Evolutionary conservation across 2,329 filamentous ascomycete species (phyloP).

Genomic region (Pestalotiopsis sp.): DNA sequence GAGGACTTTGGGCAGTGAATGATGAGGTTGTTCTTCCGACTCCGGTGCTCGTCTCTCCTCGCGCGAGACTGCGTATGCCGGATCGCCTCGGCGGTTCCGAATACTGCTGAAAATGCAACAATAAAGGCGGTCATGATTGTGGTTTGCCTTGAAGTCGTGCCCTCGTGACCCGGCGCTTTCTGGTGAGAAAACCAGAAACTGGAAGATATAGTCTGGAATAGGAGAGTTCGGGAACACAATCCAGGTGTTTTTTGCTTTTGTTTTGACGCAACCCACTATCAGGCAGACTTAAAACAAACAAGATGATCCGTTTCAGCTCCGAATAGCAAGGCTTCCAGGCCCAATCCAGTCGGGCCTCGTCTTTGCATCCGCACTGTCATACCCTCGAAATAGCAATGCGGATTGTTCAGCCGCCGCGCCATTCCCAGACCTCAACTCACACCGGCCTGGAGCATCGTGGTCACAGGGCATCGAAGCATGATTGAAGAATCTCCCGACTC

Average conservation of each 20-base stretch:
- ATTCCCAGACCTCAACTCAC: background rate
- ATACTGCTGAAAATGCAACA: slow-evolving; percentile 41
- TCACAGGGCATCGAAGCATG: background rate
- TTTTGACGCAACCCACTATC: background rate
- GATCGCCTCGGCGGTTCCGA: slow-evolving; percentile 47
- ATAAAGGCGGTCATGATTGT: slow-evolving; percentile 33
- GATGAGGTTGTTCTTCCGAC: slow-evolving; percentile 46
- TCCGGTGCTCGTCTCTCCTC: slow-evolving; percentile 46
- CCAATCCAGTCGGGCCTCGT: background rate
- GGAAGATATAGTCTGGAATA: background rate
- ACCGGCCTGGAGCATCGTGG: background rate
- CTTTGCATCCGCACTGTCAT: background rate
- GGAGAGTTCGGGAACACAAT: background rate
- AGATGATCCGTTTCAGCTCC: background rate
- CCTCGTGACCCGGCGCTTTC: slow-evolving; percentile 11
- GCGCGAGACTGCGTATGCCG: slow-evolving; percentile 45
- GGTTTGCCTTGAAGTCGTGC: background rate
- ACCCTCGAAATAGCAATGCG: background rate
- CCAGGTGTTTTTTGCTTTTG: background rate
- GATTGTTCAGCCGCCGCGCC: background rate
- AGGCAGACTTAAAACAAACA: background rate
- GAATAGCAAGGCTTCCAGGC: background rate
- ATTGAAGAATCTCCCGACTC: background rate
- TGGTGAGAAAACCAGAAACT: background rate
- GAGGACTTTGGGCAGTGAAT: slow-evolving; percentile 48